Evolutionary conservation across 768 basidiomycete genomes (phyloP), one percentile per base, ranked within the genome.

Genomic region (Astraeus odoratus): DNA sequence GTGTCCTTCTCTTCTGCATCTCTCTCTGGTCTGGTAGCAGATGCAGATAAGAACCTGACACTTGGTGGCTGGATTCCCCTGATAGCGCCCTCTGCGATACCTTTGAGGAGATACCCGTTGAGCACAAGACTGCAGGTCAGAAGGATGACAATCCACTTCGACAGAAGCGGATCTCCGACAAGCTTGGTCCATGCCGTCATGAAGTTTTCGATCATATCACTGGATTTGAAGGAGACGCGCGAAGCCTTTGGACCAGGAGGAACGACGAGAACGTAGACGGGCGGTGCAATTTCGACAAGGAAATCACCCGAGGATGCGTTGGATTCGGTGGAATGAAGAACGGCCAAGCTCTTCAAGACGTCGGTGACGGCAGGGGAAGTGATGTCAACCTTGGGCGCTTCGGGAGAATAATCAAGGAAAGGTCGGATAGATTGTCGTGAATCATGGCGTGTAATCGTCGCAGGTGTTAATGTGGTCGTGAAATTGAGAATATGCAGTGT

Each of bases 71-170:
- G 64, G 1, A 62, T 23, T 9, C 57, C 52, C 49, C 65, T 48
- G 46, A 63, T 64, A 12, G 64, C 62, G 24, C 78, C 82, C 9
- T 78, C 78, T 0, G 81, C 83, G 34, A 88, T 84, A 4, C 86
- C 86, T 65, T 91, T 94, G 47, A 99, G 76, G 13, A 97, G 73
- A 59, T 90, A 97, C 3, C 93, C 94, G 51, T 99, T 99, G 46
- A 99, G 72, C 45, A 83, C 77, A 47, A 97, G 85, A 48, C 84
- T 87, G 48, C 95, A 75, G 3, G 81, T 86, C 19, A 99, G 78
- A 13, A 87, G 73, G 45, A 89, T 74, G 39, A 97, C 88, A 59
- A 98, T 93, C 86, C 90, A 94, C 69, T 98, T 98, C 56, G 80
- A 83, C 50, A 98, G 67, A 41, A 97, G 78, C 1, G 95, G 95